Percentiles rank a stretch among this genome's conserved stretches.
Evolutionary conservation across 768 basidiomycete genomes (phyloP).

Genomic region (Mycena leptocephala): DNA sequence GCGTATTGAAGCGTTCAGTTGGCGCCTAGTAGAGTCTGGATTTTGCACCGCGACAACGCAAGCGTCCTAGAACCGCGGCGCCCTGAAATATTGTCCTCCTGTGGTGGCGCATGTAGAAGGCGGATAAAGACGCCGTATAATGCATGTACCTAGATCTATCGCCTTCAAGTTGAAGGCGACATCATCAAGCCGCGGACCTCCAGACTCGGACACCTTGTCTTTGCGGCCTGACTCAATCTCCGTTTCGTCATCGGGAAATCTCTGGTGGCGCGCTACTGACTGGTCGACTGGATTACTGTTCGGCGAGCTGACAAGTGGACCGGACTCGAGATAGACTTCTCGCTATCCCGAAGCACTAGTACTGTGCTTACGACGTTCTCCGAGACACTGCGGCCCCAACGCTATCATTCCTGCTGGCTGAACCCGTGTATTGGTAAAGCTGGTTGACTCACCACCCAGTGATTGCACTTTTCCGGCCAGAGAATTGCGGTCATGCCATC

Average conservation of each 20-base stretch:
- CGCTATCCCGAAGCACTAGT: background rate
- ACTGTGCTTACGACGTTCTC: background rate
- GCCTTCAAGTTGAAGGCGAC: background rate
- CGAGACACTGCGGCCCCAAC: background rate
- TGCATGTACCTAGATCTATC: slow-evolving; percentile 4
- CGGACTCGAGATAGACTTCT: background rate
- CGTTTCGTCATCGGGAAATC: background rate
- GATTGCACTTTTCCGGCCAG: background rate
- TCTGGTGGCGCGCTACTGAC: background rate
- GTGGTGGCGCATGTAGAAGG: background rate
- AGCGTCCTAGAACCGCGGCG: background rate
- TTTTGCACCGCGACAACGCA: background rate
- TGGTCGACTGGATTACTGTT: slow-evolving; percentile 1
- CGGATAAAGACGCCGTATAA: background rate
- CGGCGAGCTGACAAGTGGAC: background rate
- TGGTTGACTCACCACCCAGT: background rate
- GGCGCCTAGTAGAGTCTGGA: background rate
- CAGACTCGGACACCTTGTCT: background rate
- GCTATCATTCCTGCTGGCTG: background rate
- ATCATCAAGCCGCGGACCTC: slow-evolving; percentile 5
- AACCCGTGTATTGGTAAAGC: no score
- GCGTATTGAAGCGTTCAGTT: background rate
- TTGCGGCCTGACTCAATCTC: background rate
- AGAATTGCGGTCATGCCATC: background rate
- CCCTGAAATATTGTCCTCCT: background rate